Conservation (phyloP, 768 basidiomycete species). For the Tylopilus rubrobrunneus region DNA sequence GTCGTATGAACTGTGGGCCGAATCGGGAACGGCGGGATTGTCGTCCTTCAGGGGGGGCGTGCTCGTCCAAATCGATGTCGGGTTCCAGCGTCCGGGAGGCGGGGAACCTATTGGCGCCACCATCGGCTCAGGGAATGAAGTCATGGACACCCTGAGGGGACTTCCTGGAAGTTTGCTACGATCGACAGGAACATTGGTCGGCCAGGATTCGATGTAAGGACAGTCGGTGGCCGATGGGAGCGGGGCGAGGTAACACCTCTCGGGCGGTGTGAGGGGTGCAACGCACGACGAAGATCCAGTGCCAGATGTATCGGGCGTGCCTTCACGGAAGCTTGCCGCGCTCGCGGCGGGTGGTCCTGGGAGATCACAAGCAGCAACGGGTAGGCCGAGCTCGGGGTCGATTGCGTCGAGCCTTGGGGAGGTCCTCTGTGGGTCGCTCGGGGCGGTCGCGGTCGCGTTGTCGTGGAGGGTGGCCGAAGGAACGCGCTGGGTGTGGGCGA, state of each 20-base stretch:
- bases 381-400: constrained; percentile 18
- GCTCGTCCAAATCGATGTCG: constrained; percentile 23
- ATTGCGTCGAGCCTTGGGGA: constrained; percentile 16
- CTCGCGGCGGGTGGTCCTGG: not conserved
- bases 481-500: not conserved
- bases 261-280: constrained; percentile 24
- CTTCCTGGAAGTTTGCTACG: constrained; percentile 11
- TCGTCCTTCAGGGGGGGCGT: constrained; percentile 16
- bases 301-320: constrained; percentile 9
- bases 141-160: constrained; percentile 20
- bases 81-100: constrained; percentile 11
- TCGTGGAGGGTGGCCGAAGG: constrained; percentile 11
- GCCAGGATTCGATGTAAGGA: constrained; percentile 24
- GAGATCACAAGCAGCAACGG: not conserved
- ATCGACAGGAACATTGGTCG: constrained; percentile 3
- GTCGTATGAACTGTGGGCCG: not conserved
- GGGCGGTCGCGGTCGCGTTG: not conserved
- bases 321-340: not conserved
- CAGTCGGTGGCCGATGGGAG: constrained; percentile 16
- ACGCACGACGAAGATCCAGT: not conserved
- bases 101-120: constrained; percentile 7
- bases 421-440: constrained; percentile 9
- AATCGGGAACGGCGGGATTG: not conserved
- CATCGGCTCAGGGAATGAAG: constrained; percentile 2
- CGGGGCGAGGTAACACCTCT: constrained; percentile 19